A percentile compares a stretch with the other conserved stretches of the same genome.
Conservation (phyloP, 2,329 filamentous ascomycete genomes). For the Dendrostoma leiphaemia region DNA sequence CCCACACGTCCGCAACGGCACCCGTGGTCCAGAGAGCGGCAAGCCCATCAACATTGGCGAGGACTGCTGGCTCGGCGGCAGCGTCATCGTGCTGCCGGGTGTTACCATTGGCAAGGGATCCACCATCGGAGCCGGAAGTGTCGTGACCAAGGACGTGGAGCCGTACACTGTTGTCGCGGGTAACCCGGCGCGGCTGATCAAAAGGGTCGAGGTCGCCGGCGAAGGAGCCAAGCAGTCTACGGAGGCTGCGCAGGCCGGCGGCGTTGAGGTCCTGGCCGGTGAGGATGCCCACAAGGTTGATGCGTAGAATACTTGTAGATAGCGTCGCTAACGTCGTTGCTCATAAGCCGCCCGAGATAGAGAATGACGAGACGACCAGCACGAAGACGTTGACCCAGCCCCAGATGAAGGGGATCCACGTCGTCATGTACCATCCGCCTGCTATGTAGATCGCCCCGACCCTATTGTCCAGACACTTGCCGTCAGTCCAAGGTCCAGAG, state of each 20-base stretch:
- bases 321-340: background rate
- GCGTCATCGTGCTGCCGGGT: conserved; percentile 69
- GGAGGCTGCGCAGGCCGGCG: conserved; percentile 1
- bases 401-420: conserved; percentile 92
- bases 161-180: conserved; percentile 62
- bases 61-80: conserved; percentile 79
- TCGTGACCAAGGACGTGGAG: conserved; percentile 77
- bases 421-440: conserved; percentile 87
- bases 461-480: conserved; percentile 38
- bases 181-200: conserved; percentile 63
- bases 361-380: conserved; percentile 83
- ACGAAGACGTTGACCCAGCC: conserved; percentile 79
- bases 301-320: background rate
- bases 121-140: conserved; percentile 76
- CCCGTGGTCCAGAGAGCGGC: conserved; percentile 71
- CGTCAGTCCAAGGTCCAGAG: background rate
- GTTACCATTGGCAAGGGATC: conserved; percentile 74
- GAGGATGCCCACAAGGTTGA: conserved; percentile 10
- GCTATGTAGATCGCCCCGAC: conserved; percentile 77
- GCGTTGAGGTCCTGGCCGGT: conserved; percentile 8
- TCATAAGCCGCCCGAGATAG: conserved; percentile 86
- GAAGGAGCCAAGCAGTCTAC: too few species aligned
- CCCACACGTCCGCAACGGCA: conserved; percentile 70
- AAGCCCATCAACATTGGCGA: conserved; percentile 73
- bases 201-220: conserved; percentile 34